Conservation (phyloP, 83 land plant genomes). For the Picea mariana region DNA sequence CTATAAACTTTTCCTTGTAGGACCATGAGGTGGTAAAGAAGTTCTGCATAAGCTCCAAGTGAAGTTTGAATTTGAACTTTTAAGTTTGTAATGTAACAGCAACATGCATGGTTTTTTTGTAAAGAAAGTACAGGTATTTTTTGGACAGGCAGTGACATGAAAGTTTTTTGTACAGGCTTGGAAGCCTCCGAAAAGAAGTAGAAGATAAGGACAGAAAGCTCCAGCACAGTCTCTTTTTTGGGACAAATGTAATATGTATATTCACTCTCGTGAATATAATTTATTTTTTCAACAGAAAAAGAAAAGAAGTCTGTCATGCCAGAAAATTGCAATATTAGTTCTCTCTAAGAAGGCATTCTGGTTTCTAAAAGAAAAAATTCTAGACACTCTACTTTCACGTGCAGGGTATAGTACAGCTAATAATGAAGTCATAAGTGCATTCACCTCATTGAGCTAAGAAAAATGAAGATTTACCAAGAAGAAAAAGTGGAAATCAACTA, state of each 20-base stretch:
- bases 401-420: neutral
- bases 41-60: too few relatives aligned
- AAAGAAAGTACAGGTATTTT: neutral
- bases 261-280: neutral
- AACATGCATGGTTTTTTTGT: neutral
- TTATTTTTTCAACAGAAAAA: neutral
- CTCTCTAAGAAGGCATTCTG: neutral
- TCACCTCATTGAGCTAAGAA: neutral
- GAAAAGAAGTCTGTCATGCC: neutral
- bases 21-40: too few relatives aligned
- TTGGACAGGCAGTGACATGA: neutral
- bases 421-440: neutral
- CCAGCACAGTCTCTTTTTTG: neutral
- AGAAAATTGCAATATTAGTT: neutral
- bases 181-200: too few relatives aligned
- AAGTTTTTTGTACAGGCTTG: too few relatives aligned
- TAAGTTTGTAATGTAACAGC: neutral
- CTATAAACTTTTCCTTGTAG: too few relatives aligned
- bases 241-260: too few relatives aligned
- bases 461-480: neutral
- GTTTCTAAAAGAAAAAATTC: neutral
- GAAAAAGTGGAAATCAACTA: neutral
- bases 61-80: too few relatives aligned
- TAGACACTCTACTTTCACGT: neutral
- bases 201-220: too few relatives aligned